Evolutionary conservation across 164 flowering plant species (phyloP).

Genomic region (Sedum album): DNA sequence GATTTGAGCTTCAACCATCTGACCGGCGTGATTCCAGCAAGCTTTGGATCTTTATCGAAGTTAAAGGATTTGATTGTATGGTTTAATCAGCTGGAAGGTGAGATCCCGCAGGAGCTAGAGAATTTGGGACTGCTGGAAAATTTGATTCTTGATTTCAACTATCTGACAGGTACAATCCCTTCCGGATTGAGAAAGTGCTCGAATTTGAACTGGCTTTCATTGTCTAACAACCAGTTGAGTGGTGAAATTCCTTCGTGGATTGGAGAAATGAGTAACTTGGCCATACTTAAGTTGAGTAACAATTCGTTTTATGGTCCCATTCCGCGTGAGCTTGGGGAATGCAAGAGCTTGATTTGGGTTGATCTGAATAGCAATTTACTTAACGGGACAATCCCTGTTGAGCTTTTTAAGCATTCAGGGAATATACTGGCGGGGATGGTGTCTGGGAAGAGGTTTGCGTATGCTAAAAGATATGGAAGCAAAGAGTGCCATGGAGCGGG

Average conservation of each 20-base stretch:
- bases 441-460: conserved; percentile 61
- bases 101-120: conserved; percentile 65
- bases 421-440: conserved; percentile 57
- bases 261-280: conserved; percentile 49
- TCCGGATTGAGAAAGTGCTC: conserved; percentile 69
- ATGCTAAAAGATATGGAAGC: conserved; percentile 73
- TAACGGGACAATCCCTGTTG: conserved; percentile 63
- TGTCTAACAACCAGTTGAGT: conserved; percentile 66
- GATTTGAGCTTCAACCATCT: conserved; percentile 87
- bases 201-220: conserved; percentile 78
- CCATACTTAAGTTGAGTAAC: conserved; percentile 86
- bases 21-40: conserved; percentile 62
- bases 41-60: conserved; percentile 57
- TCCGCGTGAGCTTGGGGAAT: conserved; percentile 84
- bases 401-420: conserved; percentile 69
- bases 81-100: conserved; percentile 73
- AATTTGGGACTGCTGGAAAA: conserved; percentile 49
- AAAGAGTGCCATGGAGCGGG: conserved; percentile 84
- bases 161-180: conserved; percentile 62
- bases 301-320: conserved; percentile 68
- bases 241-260: conserved; percentile 78
- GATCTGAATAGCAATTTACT: conserved; percentile 79
- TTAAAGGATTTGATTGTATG: conserved; percentile 68
- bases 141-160: conserved; percentile 83
- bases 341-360: conserved; percentile 85